A percentile compares a stretch with the other conserved stretches of the same genome.
These are phyloP conservation scores for Rhizomucor miehei DNA, from an alignment of 371 early-diverging fungal genomes.

Conservation along the genomic window DNA sequence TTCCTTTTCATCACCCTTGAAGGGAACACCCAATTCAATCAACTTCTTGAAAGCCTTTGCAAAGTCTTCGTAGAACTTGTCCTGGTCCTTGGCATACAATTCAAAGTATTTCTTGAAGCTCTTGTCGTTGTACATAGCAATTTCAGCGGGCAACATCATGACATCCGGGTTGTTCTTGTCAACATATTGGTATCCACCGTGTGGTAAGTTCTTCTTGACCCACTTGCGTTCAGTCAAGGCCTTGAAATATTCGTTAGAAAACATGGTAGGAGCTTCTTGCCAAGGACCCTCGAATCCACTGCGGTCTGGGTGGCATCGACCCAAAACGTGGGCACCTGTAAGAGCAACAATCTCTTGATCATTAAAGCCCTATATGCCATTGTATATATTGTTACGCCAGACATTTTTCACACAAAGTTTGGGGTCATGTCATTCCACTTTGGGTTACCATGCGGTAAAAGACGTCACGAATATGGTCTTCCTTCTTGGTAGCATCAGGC, in stretches of 20 bases:
- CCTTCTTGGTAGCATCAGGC: constrained; percentile 82
- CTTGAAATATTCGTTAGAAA: constrained; percentile 87
- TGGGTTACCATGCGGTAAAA: constrained; percentile 84
- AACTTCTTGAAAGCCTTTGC: constrained; percentile 80
- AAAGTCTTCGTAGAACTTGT: constrained; percentile 84
- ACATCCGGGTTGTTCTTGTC: constrained; percentile 66
- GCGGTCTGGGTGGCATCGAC: constrained; percentile 89
- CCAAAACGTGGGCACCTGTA: constrained; percentile 93
- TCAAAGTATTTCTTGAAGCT: constrained; percentile 78
- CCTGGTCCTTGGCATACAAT: constrained; percentile 79
- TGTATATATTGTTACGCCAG: too few species aligned
- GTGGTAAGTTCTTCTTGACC: constrained; percentile 72
- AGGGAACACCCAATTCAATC: constrained; percentile 82
- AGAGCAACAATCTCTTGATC: constrained; percentile 96
- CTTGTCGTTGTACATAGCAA: constrained; percentile 53
- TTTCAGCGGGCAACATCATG: constrained; percentile 50
- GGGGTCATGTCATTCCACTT: too few species aligned
- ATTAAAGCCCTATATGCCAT: constrained; percentile 65
- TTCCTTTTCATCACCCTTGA: constrained; percentile 57
- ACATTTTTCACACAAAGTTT: too few species aligned
- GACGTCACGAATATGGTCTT: constrained; percentile 73
- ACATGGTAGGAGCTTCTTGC: constrained; percentile 84
- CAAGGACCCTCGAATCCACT: constrained; percentile 91
- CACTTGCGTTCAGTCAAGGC: constrained; percentile 78
- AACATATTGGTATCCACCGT: constrained; percentile 84